Percentiles rank a stretch among this genome's conserved stretches.
phyloP scores from a whole-genome alignment of 108 stramenopile species.

The Nitzschia putrida region DNA sequence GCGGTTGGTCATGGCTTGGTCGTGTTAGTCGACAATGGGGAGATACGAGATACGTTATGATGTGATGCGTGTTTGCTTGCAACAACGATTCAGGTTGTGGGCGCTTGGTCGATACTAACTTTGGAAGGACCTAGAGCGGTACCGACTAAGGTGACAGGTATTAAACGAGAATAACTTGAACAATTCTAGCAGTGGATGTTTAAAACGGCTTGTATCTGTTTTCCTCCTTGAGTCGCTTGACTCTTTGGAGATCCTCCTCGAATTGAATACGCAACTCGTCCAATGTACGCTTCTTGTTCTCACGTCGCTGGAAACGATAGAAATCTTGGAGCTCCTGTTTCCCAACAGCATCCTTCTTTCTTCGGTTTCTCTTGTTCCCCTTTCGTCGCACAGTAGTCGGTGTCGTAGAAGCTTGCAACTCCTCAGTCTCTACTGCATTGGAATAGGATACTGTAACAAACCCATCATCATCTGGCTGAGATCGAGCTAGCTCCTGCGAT shows the following conservation, averaged over 20 bases:
- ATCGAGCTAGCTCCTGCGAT: slow-evolving; percentile 36
- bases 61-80: too few relatives aligned
- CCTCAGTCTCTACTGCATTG: slow-evolving; percentile 51
- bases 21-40: too few relatives aligned
- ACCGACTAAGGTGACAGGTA: too few relatives aligned
- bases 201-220: slow-evolving; percentile 75
- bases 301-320: slow-evolving; percentile 82
- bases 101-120: too few relatives aligned
- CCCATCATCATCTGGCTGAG: slow-evolving; percentile 82
- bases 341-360: slow-evolving; percentile 53
- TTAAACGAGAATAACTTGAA: too few relatives aligned
- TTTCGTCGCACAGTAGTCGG: slow-evolving; percentile 30
- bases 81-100: too few relatives aligned
- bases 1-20: too few relatives aligned
- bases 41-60: too few relatives aligned
- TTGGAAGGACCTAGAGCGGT: too few relatives aligned
- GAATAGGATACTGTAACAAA: slow-evolving; percentile 78
- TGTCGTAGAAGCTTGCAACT: slow-evolving; percentile 20
- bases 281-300: slow-evolving; percentile 63
- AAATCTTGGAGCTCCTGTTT: slow-evolving; percentile 67
- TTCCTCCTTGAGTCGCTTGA: slow-evolving; percentile 84
- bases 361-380: slow-evolving; percentile 57
- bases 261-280: slow-evolving; percentile 71
- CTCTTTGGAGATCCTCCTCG: slow-evolving; percentile 76
- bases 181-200: too few relatives aligned